Percentiles rank a stretch among this genome's conserved stretches.
Conservation (phyloP, 1,284 basidiomycete genomes). For the Volvariella volvacea region DNA sequence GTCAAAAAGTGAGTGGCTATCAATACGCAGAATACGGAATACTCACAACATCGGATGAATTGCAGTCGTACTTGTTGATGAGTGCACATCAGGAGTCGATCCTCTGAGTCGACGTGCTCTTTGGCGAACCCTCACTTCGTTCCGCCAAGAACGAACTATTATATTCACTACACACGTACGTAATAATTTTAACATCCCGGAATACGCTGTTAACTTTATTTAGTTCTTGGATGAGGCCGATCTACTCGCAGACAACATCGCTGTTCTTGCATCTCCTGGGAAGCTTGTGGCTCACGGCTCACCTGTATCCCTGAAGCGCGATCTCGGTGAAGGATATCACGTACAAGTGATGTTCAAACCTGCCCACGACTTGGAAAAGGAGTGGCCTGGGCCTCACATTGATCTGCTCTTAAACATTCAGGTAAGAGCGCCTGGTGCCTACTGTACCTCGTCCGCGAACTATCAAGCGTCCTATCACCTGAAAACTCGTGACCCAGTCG, state of each 20-base stretch:
- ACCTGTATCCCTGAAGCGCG: constrained; percentile 67
- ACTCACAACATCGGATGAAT: constrained; percentile 6
- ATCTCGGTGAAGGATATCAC: constrained; percentile 68
- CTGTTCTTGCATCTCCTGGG: constrained; percentile 64
- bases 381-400: constrained; percentile 10
- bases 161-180: constrained; percentile 66
- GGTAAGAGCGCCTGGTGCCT: constrained; percentile 38
- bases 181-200: constrained; percentile 4
- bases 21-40: constrained; percentile 5
- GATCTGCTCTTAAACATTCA: constrained; percentile 40
- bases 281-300: constrained; percentile 63
- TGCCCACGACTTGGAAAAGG: constrained; percentile 22
- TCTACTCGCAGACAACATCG: constrained; percentile 63
- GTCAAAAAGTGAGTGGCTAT: constrained; percentile 43
- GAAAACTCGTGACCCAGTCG: constrained; percentile 45
- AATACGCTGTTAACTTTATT: neutral
- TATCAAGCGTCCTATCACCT: constrained; percentile 45
- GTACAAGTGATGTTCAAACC: constrained; percentile 44
- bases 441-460: constrained; percentile 32
- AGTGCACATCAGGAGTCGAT: constrained; percentile 78
- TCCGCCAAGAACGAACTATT: constrained; percentile 59
- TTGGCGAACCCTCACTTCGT: constrained; percentile 66
- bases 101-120: constrained; percentile 71
- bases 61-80: constrained; percentile 67
- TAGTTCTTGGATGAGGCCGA: constrained; percentile 67